A percentile compares a stretch with the other conserved stretches of the same genome.
These are phyloP conservation scores for Aureobasidium subglaciale DNA, from an alignment of 2,329 filamentous ascomycete genomes.

Conservation along the genomic window DNA sequence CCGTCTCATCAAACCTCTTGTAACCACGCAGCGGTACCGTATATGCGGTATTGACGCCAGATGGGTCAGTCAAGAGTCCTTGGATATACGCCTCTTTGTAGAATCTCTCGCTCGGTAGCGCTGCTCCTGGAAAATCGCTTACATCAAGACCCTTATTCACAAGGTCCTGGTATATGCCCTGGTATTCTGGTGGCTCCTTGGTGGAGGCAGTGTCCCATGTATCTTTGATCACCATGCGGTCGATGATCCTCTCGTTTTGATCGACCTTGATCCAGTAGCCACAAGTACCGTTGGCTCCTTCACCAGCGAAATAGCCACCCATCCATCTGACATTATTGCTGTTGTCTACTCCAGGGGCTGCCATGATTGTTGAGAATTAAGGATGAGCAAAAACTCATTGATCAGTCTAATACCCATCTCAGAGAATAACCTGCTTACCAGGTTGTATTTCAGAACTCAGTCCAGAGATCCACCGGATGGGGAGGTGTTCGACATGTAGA, in stretches of 20 bases:
- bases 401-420: no score
- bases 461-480: no score
- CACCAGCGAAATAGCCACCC: neutral
- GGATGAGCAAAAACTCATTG: no score
- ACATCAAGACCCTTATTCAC: neutral
- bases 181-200: neutral
- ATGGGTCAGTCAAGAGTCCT: neutral
- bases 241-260: neutral
- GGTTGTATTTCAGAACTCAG: no score
- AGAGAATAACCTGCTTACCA: no score
- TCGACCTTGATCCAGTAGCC: neutral
- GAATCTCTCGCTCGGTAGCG: neutral
- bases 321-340: no score
- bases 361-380: no score
- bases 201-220: neutral
- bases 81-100: neutral
- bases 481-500: no score
- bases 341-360: no score
- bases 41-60: neutral
- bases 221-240: constrained; percentile 6
- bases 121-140: neutral
- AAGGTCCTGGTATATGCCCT: neutral
- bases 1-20: neutral
- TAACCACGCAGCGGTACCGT: neutral
- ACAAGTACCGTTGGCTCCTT: neutral